Conservation (phyloP, 371 early-diverging fungal genomes). For the Conidiobolus incongruus region DNA sequence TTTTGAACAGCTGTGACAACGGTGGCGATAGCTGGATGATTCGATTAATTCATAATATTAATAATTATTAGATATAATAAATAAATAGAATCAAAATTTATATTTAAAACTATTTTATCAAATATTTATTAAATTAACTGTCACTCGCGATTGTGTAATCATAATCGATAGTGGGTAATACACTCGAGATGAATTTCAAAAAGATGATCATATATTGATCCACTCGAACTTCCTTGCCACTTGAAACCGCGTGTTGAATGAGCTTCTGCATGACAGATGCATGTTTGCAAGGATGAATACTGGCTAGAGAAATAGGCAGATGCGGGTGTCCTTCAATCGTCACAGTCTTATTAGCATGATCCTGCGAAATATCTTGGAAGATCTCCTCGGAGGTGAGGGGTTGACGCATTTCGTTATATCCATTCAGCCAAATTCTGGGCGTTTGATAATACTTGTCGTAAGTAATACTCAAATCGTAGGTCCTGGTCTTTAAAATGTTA, state of each 20-base stretch:
- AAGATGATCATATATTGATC: conserved; percentile 90
- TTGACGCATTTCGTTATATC: conserved; percentile 78
- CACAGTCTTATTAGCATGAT: conserved; percentile 94
- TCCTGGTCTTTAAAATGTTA: conserved; percentile 80
- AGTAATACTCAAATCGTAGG: conserved; percentile 91
- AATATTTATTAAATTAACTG: too few species aligned
- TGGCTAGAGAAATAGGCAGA: conserved; percentile 54
- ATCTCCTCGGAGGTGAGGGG: conserved; percentile 70
- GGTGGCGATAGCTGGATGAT: too few species aligned
- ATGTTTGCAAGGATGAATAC: conserved; percentile 94
- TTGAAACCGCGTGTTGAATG: conserved; percentile 51
- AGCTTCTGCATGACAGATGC: conserved; percentile 94
- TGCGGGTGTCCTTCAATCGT: conserved; percentile 93
- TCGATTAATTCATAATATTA: too few species aligned
- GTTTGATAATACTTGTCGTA: conserved; percentile 98
- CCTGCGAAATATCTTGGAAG: conserved; percentile 90
- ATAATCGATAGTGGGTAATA: conserved; percentile 94
- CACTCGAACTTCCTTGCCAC: conserved; percentile 48
- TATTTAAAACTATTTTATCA: too few species aligned
- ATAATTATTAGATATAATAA: too few species aligned
- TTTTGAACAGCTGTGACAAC: too few species aligned
- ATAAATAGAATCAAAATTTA: too few species aligned
- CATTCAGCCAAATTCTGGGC: conserved; percentile 89
- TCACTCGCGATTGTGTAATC: conserved; percentile 63
- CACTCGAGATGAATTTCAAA: conserved; percentile 87